Evolutionary conservation across 805 yeast species (phyloP), one percentile per base, ranked within the genome.

Genomic region (Candida vaughaniae): DNA sequence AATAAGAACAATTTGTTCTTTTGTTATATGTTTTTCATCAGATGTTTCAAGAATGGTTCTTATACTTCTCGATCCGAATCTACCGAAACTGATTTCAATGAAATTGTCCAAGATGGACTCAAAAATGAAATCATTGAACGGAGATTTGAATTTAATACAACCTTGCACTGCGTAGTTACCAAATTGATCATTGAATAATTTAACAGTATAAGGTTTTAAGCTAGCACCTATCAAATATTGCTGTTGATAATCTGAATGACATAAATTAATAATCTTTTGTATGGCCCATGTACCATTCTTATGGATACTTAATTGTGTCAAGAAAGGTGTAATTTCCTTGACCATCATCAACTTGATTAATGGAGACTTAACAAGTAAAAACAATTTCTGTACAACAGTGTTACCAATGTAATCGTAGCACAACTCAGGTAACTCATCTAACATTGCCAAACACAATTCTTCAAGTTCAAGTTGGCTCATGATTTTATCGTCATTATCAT

Each of bases 281-380:
- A 96, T 95, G 2, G 97, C 98, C 99, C 99, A 93, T 4, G 99
- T 93, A 44, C 99, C 99, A 59, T 93, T 93, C 55, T 93, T 93
- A 65, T 93, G 99, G 38, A 88, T 82, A 50, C 97, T 93, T 71
- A 91, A 83, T 49, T 88, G 95, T 1, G 96, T 86, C 45, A 93
- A 68, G 53, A 74, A 86, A 18, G 90, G 95, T 3, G 83, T 69
- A 27, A 95, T 77, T 46, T 77, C 77, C 51, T 83, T 78, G 38
- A 93, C 72, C 87, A 93, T 84, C 56, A 83, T 75, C 48, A 85
- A 82, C 53, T 87, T 86, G 39, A 89, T 71, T 3, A 81, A 70
- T 14, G 82, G 77, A 4, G 86, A 77, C 30, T 65, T 60, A 30
- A 88, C 75, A 36, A 72, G 69, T 31, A 85, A 84, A 55, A 90